Conservation (phyloP, 164 flowering plant species). For the Berberis vulgaris region DNA sequence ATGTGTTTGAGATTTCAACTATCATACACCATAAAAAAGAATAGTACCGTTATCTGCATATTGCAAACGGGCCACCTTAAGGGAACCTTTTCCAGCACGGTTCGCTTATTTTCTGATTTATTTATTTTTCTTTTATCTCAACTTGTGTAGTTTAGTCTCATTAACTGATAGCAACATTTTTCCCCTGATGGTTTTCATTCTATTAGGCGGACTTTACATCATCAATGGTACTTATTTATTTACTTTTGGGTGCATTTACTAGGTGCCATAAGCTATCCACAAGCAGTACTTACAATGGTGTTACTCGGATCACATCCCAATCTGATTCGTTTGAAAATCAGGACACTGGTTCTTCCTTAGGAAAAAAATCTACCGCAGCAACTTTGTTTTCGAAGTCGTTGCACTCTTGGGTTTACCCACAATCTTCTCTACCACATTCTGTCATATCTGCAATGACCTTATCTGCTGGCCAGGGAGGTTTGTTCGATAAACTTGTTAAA, state of each 20-base stretch:
- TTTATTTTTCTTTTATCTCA: too few relatives aligned
- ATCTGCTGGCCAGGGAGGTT: constrained; percentile 65
- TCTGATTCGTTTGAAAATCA: constrained; percentile 21
- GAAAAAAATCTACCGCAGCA: constrained; percentile 19
- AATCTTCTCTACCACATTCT: constrained; percentile 65
- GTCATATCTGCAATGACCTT: constrained; percentile 57
- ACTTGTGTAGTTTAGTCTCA: too few relatives aligned
- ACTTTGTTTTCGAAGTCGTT: constrained; percentile 29
- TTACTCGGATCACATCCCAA: constrained; percentile 19
- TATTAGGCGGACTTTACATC: not conserved
- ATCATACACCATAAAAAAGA: too few relatives aligned
- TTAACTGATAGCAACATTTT: too few relatives aligned
- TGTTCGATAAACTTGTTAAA: constrained; percentile 9
- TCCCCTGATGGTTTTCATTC: not conserved
- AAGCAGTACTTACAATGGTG: constrained; percentile 29
- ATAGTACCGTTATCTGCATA: too few relatives aligned
- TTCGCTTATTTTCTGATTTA: too few relatives aligned
- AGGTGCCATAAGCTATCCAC: constrained; percentile 66
- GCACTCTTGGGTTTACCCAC: constrained; percentile 86
- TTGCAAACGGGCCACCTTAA: too few relatives aligned
- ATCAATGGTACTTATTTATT: not conserved
- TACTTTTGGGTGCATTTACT: constrained; percentile 7
- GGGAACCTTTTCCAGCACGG: too few relatives aligned
- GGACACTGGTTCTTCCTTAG: constrained; percentile 11
- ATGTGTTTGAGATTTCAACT: too few relatives aligned